Evolutionary conservation across 768 basidiomycete species (phyloP).

Genomic region (Fibroporia radiculosa): DNA sequence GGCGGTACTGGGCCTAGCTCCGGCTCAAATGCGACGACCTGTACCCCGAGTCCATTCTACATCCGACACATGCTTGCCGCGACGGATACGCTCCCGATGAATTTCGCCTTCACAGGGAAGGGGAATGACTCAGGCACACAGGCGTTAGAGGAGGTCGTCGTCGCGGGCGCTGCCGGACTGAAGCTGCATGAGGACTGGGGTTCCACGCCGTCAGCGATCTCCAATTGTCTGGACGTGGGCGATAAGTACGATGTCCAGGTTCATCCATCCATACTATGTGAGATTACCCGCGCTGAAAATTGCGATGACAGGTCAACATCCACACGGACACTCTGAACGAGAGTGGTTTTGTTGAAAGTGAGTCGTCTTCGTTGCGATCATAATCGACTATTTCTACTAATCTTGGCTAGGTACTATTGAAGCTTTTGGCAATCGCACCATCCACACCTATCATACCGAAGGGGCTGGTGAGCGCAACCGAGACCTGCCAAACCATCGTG

Average conservation of each 20-base stretch:
- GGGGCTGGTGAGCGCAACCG: conserved; percentile 58
- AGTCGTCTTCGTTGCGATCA: conserved; percentile 15
- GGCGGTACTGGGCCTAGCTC: conserved; percentile 94
- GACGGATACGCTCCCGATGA: conserved; percentile 84
- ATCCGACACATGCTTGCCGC: conserved; percentile 88
- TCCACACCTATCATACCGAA: conserved; percentile 96
- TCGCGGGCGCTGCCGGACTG: conserved; percentile 80
- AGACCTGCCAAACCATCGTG: not conserved
- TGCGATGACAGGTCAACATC: conserved; percentile 63
- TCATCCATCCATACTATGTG: conserved; percentile 10
- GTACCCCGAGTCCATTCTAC: conserved; percentile 86
- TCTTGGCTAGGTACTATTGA: conserved; percentile 62
- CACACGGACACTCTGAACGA: conserved; percentile 98
- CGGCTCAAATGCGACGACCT: conserved; percentile 89
- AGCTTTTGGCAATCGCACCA: conserved; percentile 85
- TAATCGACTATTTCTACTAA: not conserved
- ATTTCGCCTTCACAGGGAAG: conserved; percentile 94
- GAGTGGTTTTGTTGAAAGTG: conserved; percentile 93
- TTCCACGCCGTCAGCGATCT: conserved; percentile 75
- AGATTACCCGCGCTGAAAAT: not conserved
- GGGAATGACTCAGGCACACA: conserved; percentile 81
- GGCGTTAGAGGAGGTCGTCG: conserved; percentile 74
- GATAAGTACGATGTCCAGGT: conserved; percentile 95
- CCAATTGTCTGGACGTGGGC: conserved; percentile 67
- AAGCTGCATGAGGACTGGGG: conserved; percentile 99